phyloP scores from a whole-genome alignment of 306 rosid species.

The Rosa rugosa region DNA sequence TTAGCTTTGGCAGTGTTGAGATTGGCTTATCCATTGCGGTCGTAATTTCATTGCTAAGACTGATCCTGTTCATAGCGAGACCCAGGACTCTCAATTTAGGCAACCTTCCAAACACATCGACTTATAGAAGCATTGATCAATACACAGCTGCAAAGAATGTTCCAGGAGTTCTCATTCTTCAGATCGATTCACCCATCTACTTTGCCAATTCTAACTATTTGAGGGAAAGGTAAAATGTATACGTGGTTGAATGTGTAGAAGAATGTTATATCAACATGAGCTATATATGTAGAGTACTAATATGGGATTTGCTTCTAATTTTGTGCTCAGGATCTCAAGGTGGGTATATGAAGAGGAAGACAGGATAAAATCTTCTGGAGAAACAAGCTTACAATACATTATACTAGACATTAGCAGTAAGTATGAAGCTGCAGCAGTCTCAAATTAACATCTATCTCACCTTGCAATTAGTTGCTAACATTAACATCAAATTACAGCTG shows the following conservation, averaged over 20 bases:
- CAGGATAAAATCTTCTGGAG: slow-evolving; percentile 35
- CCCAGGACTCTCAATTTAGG: slow-evolving; percentile 71
- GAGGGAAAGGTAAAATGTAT: slow-evolving; percentile 61
- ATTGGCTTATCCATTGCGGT: slow-evolving; percentile 46
- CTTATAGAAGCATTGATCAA: slow-evolving; percentile 74
- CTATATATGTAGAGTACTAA: not conserved
- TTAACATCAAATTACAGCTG: slow-evolving; percentile 29
- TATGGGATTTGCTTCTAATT: not conserved
- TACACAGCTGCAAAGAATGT: slow-evolving; percentile 62
- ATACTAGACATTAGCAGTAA: slow-evolving; percentile 39
- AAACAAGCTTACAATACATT: slow-evolving; percentile 35
- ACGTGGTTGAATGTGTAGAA: not conserved
- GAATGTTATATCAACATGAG: not conserved
- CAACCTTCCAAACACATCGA: slow-evolving; percentile 62
- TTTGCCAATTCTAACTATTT: slow-evolving; percentile 81
- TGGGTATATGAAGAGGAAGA: slow-evolving; percentile 54
- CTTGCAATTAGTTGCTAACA: not conserved
- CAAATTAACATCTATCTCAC: not conserved
- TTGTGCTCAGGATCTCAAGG: slow-evolving; percentile 33
- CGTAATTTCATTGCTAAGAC: slow-evolving; percentile 50
- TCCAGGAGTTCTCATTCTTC: slow-evolving; percentile 75
- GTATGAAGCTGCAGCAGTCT: not conserved
- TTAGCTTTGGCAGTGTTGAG: slow-evolving; percentile 45
- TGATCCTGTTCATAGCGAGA: slow-evolving; percentile 66
- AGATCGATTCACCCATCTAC: slow-evolving; percentile 74